These are phyloP conservation scores for Ceratobasidium papillatum DNA, from an alignment of 1,284 basidiomycete genomes.

Conservation along the genomic window DNA sequence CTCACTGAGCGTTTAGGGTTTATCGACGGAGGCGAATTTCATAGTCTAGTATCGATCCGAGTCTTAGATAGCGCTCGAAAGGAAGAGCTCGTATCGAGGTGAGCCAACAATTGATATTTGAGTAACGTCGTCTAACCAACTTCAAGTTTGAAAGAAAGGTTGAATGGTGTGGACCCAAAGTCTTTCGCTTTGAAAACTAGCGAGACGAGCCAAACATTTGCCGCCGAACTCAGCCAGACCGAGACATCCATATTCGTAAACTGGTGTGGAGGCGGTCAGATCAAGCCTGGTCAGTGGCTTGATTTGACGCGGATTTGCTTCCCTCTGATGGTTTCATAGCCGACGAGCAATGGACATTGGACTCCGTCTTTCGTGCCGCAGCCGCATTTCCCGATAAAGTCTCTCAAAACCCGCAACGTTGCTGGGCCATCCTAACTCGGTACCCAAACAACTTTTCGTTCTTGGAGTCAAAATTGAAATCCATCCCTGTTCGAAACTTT, in stretches of 20 bases:
- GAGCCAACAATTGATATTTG: background rate
- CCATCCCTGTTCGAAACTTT: constrained; percentile 9
- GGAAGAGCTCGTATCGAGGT: constrained; percentile 16
- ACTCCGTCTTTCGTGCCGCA: constrained; percentile 18
- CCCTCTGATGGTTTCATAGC: background rate
- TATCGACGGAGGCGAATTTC: constrained; percentile 12
- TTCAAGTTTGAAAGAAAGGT: background rate
- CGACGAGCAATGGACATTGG: constrained; percentile 1
- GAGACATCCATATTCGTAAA: constrained; percentile 13
- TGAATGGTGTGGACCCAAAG: background rate
- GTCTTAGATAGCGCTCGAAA: background rate
- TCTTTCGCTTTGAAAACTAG: background rate
- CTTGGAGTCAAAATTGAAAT: background rate
- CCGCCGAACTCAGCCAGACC: background rate
- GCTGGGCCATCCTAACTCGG: constrained; percentile 15
- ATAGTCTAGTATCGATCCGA: constrained; percentile 10
- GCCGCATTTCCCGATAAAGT: constrained; percentile 5
- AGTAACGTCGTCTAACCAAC: background rate
- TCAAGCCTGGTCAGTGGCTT: background rate
- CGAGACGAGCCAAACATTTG: background rate
- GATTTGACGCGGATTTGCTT: too few species aligned
- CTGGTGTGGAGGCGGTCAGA: constrained; percentile 13
- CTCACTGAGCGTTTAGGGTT: background rate
- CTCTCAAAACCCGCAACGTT: background rate
- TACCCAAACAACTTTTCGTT: constrained; percentile 17